These are phyloP conservation scores for Alternaria atra DNA, from an alignment of 2,329 filamentous ascomycete species.

Conservation along the genomic window DNA sequence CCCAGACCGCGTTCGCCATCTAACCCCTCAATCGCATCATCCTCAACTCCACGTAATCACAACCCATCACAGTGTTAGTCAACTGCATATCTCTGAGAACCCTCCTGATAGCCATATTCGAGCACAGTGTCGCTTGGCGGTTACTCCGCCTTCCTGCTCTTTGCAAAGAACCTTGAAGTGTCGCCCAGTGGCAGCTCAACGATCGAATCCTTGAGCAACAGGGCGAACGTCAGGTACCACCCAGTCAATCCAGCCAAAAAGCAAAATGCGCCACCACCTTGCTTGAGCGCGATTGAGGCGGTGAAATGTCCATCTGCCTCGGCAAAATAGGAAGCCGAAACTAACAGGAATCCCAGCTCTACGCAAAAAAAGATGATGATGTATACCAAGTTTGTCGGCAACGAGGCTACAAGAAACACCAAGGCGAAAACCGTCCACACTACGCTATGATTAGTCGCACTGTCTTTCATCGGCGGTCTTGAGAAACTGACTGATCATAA, in stretches of 20 bases:
- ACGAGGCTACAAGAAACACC: slow-evolving; percentile 57
- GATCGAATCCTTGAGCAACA: slow-evolving; percentile 37
- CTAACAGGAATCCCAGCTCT: slow-evolving; percentile 55
- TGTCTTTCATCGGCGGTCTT: neutral
- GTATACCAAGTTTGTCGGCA: slow-evolving; percentile 59
- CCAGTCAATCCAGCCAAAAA: slow-evolving; percentile 58
- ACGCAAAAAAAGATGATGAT: slow-evolving; percentile 60
- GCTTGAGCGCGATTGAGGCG: slow-evolving; percentile 52
- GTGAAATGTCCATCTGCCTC: slow-evolving; percentile 54
- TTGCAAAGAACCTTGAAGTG: slow-evolving; percentile 40
- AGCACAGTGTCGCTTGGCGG: neutral
- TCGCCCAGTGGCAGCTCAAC: slow-evolving; percentile 37
- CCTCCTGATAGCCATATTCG: neutral
- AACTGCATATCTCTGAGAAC: neutral
- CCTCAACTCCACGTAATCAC: neutral
- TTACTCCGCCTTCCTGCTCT: slow-evolving; percentile 24
- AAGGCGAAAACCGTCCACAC: slow-evolving; percentile 60
- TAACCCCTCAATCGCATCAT: slow-evolving; percentile 23
- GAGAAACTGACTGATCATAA: slow-evolving; percentile 53
- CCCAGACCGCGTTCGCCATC: slow-evolving; percentile 17
- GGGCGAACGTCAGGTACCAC: slow-evolving; percentile 35
- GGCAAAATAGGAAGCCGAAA: slow-evolving; percentile 58
- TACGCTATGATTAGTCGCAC: slow-evolving; percentile 14
- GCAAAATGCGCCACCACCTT: slow-evolving; percentile 57
- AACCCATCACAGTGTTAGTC: neutral